Evolutionary conservation across 2,329 filamentous ascomycete genomes (phyloP), one percentile per base, ranked within the genome.

Genomic region (Thyridium curvatum): DNA sequence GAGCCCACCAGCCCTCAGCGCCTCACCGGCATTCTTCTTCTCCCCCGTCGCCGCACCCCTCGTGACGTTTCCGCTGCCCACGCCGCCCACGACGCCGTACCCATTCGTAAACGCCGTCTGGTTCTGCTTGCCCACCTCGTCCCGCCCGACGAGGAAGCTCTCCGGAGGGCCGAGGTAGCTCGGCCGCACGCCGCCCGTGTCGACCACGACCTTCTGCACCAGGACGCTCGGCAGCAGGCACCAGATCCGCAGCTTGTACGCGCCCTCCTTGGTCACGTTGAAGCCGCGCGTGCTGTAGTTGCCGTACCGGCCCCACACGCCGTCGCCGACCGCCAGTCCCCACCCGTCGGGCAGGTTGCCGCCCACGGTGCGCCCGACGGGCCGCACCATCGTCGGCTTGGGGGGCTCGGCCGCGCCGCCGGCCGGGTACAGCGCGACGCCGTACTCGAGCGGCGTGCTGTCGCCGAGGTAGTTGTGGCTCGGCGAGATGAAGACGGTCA

Each of bases 81-180:
- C 40, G 37, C 46, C 43, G 1, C 47, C 50, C 18, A 52, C 28
- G 1, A 45, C 46, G 15, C 43, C 50, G 4, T 38, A 41, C 29
- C 44, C 47, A 8, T 46, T 51, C 33, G 54, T 50, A 47, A 68
- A 69, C 32, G 57, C 65, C 8, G 57, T 63, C 41, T 59, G 58
- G 18, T 61, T 55, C 40, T 61, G 61, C 13, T 35, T 41, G 8
- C 65, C 66, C 31, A 54, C 36, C 41, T 50, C 38, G 38, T 71
- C 66, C 16, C 62, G 52, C 0, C 67, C 66, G 2, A 68, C 52
- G 10, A 68, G 48, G 43, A 72, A 73, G 37, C 71, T 77, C 63
- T 77, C 72, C 1, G 73, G 74, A 4, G 75, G 74, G 0, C 75
- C 75, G 3, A 79, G 55, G 46, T 76, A 79, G 35, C 69, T 75